Evolutionary conservation across 2,329 filamentous ascomycete species (phyloP).

Genomic region (Mycosphaerella sp.): DNA sequence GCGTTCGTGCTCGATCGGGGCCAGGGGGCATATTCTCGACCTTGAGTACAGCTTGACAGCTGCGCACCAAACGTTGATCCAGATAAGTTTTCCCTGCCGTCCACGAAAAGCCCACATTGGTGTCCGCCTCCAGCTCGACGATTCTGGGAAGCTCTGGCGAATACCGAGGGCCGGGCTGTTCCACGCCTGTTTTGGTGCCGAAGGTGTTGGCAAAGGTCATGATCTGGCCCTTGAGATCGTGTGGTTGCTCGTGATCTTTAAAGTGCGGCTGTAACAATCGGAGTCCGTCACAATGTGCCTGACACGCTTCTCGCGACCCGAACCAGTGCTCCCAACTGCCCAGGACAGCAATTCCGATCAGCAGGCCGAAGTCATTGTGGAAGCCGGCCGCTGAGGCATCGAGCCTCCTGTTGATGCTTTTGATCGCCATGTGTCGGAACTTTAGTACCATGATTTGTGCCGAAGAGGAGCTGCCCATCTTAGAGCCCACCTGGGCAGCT

Average conservation of each 20-base stretch:
- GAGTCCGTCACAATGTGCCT: constrained; percentile 15
- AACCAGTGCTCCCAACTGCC: constrained; percentile 17
- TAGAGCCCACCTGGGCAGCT: constrained; percentile 4
- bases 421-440: constrained; percentile 18
- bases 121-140: constrained; percentile 5
- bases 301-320: constrained; percentile 13
- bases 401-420: constrained; percentile 13
- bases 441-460: constrained; percentile 8
- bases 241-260: constrained; percentile 6
- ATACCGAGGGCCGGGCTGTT: neutral
- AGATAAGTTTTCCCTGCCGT: constrained; percentile 7
- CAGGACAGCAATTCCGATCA: constrained; percentile 16
- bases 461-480: constrained; percentile 1
- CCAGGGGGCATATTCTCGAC: constrained; percentile 5
- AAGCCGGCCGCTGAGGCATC: constrained; percentile 7
- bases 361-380: constrained; percentile 14
- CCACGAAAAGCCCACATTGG: constrained; percentile 10
- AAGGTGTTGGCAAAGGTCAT: constrained; percentile 15
- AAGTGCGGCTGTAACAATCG: constrained; percentile 11
- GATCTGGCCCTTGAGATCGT: constrained; percentile 13
- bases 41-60: constrained; percentile 6
- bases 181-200: neutral
- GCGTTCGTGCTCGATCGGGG: neutral
- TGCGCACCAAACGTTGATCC: constrained; percentile 9
- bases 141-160: constrained; percentile 8